Conservation (phyloP, 306 rosid species). For the Benincasa hispida region DNA sequence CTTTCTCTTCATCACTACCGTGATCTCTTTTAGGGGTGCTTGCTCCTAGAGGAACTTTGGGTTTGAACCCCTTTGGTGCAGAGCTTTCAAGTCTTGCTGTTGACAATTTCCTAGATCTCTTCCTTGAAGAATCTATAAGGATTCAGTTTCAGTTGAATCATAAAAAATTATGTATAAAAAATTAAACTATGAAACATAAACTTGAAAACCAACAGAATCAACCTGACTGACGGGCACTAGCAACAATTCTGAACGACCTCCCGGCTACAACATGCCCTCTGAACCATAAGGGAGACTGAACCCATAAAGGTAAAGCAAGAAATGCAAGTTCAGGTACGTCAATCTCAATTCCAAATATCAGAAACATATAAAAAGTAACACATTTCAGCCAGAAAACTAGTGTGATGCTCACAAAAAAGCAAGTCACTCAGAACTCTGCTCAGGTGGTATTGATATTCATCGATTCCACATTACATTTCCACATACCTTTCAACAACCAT, state of each 20-base stretch:
- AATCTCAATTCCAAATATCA: constrained; percentile 4
- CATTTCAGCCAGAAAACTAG: background rate
- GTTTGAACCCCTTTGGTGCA: constrained; percentile 41
- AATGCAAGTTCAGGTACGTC: constrained; percentile 4
- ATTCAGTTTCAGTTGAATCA: background rate
- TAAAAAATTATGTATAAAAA: background rate
- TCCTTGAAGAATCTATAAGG: constrained; percentile 51
- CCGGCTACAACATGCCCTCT: constrained; percentile 29
- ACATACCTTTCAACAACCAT: no score
- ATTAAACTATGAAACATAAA: background rate
- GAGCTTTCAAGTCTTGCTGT: constrained; percentile 34
- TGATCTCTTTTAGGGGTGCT: constrained; percentile 27
- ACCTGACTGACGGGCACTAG: constrained; percentile 41
- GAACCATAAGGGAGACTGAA: constrained; percentile 49
- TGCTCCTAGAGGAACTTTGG: constrained; percentile 23
- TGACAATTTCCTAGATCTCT: constrained; percentile 41
- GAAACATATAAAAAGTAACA: background rate
- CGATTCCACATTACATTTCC: background rate
- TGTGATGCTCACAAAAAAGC: background rate
- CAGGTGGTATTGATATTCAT: background rate
- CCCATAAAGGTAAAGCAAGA: background rate
- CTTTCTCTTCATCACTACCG: constrained; percentile 26
- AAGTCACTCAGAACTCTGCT: background rate
- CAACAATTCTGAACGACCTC: constrained; percentile 29
- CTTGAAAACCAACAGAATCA: background rate